Conservation (phyloP, 306 rosid species). For the Cucumis melo region DNA sequence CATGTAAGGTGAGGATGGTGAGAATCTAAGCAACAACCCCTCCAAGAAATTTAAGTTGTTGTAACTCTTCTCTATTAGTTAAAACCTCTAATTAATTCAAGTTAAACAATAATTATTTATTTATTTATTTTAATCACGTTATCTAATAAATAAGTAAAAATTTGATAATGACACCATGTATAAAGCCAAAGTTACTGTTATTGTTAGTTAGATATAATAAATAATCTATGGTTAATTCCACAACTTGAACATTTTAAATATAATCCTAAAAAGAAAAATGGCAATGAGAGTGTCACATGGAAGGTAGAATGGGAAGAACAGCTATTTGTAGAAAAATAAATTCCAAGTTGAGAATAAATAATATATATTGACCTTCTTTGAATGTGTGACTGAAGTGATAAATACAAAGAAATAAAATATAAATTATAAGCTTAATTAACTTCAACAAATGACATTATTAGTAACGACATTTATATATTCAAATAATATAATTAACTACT, state of each 20-base stretch:
- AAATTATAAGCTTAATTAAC: neutral
- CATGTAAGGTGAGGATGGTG: no score
- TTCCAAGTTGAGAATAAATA: neutral
- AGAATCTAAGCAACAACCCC: no score
- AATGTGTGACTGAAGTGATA: neutral
- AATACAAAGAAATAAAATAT: neutral
- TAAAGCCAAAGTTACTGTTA: no score
- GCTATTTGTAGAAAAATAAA: neutral
- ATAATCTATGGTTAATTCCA: no score
- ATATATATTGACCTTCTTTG: neutral
- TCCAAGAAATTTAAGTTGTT: no score
- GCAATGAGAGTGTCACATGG: neutral
- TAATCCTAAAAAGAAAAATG: neutral
- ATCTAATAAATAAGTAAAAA: no score
- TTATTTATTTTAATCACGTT: no score
- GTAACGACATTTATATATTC: neutral
- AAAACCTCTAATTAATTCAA: no score
- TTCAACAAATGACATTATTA: neutral
- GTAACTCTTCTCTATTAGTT: no score
- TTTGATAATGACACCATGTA: no score
- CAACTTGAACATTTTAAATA: neutral
- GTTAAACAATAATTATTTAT: no score
- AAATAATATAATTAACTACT: neutral
- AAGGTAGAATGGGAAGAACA: neutral
- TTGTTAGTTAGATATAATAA: no score